Base-by-base conservation (phyloP, 495 filamentous ascomycete species). In the Aspergillus incahuasiensis region DNA sequence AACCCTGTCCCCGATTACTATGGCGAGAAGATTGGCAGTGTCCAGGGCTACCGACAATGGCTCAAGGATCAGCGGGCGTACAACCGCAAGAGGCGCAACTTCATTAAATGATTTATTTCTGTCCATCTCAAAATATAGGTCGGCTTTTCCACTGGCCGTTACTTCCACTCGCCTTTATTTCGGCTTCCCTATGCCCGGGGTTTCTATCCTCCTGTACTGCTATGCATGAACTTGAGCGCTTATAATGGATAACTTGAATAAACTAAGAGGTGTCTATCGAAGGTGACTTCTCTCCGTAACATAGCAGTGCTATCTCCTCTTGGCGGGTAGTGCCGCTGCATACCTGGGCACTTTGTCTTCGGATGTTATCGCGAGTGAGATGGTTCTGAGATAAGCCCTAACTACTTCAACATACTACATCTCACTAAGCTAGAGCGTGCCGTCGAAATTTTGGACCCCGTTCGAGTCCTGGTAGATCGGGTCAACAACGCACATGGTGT, bases 61-160 rank as follows among this genome's bases (percentile, higher is more conserved):
- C 73, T 98, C 67, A 96, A 92, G 78, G 94, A 98, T 68, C 95
- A 97, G 78, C 73, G 92, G 45, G 91, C 91, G n/a, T 98, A 94
- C 71, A 96, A 95, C 74, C 84, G 86, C 74, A 97, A 96, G 81
- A 85, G 88, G 64, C 80, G 82, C 47, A 85, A 74, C 59, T 89
- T 82, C 60, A 76, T 82, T 54, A 68, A 61, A 43, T 38, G 15
- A 7, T 58, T 39, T 52, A n/a, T 28, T 25, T 34, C 25, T 28
- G 8, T 16, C 16, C 28, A 39, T 13, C n/a, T 20, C 24, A 13
- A 13, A 35, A 44, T 22, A 13, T 34, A 19, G 18, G 35, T 16
- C 20, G 11, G 32, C 20, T 40, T 21, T 38, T 22, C 15, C 24
- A 21, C 41, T 38, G 30, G 34, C 4, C 48, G 40, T 25, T 12